Evolutionary conservation across 2,329 filamentous ascomycete genomes (phyloP).

Genomic region (Metarhizium guizhouense): DNA sequence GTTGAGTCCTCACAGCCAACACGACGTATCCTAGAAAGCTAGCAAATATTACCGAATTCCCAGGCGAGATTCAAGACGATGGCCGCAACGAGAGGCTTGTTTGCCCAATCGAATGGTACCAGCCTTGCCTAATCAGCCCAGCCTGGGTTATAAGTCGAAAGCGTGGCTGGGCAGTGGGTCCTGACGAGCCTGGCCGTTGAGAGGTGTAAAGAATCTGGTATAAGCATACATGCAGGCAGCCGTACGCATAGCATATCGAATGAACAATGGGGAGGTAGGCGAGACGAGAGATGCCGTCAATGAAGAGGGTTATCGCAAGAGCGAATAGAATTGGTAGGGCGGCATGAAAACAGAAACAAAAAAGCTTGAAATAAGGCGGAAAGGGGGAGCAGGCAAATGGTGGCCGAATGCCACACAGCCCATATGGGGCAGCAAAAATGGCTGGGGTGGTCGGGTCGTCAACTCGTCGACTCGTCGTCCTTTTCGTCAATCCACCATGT

Average conservation of each 20-base stretch:
- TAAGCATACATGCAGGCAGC: not conserved
- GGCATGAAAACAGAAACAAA: not conserved
- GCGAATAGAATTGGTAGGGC: not conserved
- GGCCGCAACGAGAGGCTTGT: not conserved
- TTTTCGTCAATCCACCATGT: not conserved
- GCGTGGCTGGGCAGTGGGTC: conserved; percentile 5
- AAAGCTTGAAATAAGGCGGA: not conserved
- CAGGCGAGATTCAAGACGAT: not conserved
- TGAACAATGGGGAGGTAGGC: not conserved
- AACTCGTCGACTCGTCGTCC: not conserved
- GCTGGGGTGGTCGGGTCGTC: not conserved
- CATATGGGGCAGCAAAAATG: not conserved
- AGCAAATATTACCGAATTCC: not conserved
- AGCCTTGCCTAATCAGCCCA: conserved; percentile 1
- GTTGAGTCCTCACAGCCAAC: not conserved
- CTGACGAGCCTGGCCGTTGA: not conserved
- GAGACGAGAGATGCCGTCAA: not conserved
- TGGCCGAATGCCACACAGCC: conserved; percentile 1
- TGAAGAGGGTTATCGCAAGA: not conserved
- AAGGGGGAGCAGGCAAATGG: not conserved
- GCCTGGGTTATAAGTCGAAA: conserved; percentile 3
- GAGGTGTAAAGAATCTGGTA: not conserved
- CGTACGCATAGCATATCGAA: not conserved
- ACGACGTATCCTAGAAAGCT: not conserved
- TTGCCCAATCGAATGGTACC: not conserved